A percentile compares a stretch with the other conserved stretches of the same genome.
phyloP scores from a whole-genome alignment of 345 rosid genomes.

The Xanthoceras sorbifolium region DNA sequence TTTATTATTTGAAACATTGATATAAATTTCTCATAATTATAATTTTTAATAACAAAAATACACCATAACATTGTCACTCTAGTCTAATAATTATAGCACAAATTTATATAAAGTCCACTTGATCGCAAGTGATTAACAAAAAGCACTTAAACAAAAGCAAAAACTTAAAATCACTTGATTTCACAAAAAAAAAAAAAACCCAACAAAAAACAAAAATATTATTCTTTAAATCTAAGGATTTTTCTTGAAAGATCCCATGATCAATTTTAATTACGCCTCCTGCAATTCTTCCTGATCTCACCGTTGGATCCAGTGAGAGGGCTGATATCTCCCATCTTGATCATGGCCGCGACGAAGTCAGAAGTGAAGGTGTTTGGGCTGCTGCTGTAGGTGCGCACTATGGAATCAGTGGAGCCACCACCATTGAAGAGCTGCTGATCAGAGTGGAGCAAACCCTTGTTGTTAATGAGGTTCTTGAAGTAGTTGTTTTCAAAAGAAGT shows the following conservation, averaged over 20 bases:
- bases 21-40: too few species aligned
- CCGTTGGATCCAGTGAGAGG: slow-evolving; percentile 79
- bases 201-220: slow-evolving; percentile 11
- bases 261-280: slow-evolving; percentile 50
- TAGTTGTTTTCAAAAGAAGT: slow-evolving; percentile 67
- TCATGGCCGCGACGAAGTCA: slow-evolving; percentile 72
- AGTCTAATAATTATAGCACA: too few species aligned
- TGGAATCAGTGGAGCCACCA: slow-evolving; percentile 71
- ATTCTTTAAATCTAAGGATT: background rate
- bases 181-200: background rate
- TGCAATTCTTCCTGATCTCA: slow-evolving; percentile 72
- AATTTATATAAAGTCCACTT: too few species aligned
- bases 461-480: slow-evolving; percentile 58
- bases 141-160: too few species aligned
- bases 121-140: too few species aligned
- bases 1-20: too few species aligned
- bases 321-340: slow-evolving; percentile 78
- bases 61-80: too few species aligned
- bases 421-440: slow-evolving; percentile 76
- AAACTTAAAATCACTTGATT: background rate
- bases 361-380: slow-evolving; percentile 51
- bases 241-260: background rate
- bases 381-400: slow-evolving; percentile 57
- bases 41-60: too few species aligned
- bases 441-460: slow-evolving; percentile 75